Percentiles rank a stretch among this genome's conserved stretches.
phyloP scores from a whole-genome alignment of 2,329 filamentous ascomycete genomes.

The Paraconiothyrium brasiliense region DNA sequence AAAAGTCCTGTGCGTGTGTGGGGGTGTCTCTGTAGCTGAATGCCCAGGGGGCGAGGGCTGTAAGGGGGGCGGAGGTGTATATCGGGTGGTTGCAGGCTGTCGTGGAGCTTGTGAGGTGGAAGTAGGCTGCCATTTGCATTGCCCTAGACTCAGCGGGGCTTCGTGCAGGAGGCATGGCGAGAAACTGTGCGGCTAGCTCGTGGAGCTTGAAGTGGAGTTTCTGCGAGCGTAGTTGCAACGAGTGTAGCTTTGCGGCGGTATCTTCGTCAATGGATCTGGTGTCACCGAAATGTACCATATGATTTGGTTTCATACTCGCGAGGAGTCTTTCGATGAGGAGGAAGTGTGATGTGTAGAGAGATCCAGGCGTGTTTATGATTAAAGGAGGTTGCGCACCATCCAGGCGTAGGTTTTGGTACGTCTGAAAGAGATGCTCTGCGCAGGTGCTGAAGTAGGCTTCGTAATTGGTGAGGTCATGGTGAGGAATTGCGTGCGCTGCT shows the following conservation, averaged over 20 bases:
- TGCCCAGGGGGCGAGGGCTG: conserved; percentile 66
- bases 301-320: conserved; percentile 62
- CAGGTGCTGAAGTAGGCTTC: conserved; percentile 73
- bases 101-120: conserved; percentile 62
- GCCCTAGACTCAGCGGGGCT: conserved; percentile 72
- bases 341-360: conserved; percentile 75
- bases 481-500: conserved; percentile 72
- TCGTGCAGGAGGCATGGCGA: conserved; percentile 51
- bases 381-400: conserved; percentile 62
- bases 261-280: conserved; percentile 60
- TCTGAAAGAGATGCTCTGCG: conserved; percentile 68
- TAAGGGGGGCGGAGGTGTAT: conserved; percentile 67
- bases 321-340: conserved; percentile 70
- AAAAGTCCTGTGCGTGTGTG: conserved; percentile 60
- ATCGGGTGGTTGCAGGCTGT: conserved; percentile 33
- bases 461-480: conserved; percentile 71
- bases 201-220: conserved; percentile 54
- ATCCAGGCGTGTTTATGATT: conserved; percentile 78
- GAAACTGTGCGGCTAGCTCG: conserved; percentile 65
- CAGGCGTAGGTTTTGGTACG: conserved; percentile 61
- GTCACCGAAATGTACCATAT: conserved; percentile 71
- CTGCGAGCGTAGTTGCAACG: conserved; percentile 55
- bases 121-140: conserved; percentile 85
- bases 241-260: conserved; percentile 65
- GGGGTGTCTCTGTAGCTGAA: conserved; percentile 65